Base-by-base conservation (phyloP, 2,329 filamentous ascomycete species). In the Epichloe amarillans region DNA sequence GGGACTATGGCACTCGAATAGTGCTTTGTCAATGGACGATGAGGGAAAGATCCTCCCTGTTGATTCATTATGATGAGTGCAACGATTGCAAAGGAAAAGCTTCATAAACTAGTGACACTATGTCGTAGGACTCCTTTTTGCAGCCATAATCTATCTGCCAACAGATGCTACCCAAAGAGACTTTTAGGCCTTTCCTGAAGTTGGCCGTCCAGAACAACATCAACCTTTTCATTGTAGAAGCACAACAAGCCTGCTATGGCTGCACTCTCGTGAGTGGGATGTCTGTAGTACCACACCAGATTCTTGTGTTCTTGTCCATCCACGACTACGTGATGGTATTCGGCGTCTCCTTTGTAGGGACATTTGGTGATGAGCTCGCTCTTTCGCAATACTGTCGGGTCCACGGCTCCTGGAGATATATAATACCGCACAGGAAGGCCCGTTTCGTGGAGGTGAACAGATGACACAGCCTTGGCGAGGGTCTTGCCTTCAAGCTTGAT, bases 151-250 rank as follows among this genome's bases (percentile, higher is more conserved):
- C 12, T 21, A 33, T 23, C n/a, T 33, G n/a, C 42, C 33, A 41
- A 15, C 7, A 6, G 17, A 17, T 26, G 19, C 43, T 44, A 52
- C 10, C 46, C 50, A 46, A 42, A 52, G 6, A 49, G 33, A 30
- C 40, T 51, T 39, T 48, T 41, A 2, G 53, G 50, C 35, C 35
- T 51, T 39, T 55, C 53, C 17, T 53, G 48, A 21, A 52, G 51
- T 23, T 52, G 36, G 1, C 80, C 80, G 53, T 80, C 77, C 5
- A 83, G 55, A 51, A 70, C 66, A n/a, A 84, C 72, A 53, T 83
- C 77, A 1, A 85, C 78, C 63, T 80, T 81, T 61, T 85, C 82
- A 54, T 84, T 83, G 55, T 84, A 84, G 53, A 84, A 85, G 58
- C 80, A 84, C 49, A 82, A 45, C 45, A 71, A 60, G 2, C 80